Conservation (phyloP, 495 filamentous ascomycete species). For the Aspergillus conjunctus region DNA sequence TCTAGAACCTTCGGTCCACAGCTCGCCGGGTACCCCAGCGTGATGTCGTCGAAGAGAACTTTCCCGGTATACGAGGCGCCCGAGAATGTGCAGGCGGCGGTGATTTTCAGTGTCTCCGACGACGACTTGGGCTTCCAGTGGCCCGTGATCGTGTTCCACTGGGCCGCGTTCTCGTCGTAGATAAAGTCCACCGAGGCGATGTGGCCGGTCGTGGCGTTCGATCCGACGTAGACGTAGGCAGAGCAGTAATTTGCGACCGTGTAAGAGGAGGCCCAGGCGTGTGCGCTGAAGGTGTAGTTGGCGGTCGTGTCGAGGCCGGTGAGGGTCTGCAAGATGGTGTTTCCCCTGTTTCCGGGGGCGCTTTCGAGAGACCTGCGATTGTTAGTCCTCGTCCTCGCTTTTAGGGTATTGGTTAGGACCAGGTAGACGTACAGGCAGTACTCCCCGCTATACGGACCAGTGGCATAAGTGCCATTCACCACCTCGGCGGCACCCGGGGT, state of each 20-base stretch:
- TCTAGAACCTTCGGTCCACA: background rate
- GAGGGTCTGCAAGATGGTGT: background rate
- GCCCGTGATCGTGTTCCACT: background rate
- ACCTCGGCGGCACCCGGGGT: background rate
- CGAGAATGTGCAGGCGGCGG: background rate
- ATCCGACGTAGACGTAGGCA: constrained; percentile 2
- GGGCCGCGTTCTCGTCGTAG: background rate
- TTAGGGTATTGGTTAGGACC: background rate
- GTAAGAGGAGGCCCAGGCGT: background rate
- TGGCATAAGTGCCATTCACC: background rate
- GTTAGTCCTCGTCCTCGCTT: no score
- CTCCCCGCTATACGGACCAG: background rate
- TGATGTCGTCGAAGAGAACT: background rate
- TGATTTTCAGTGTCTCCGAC: background rate
- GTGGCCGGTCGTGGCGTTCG: background rate
- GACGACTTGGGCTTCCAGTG: background rate
- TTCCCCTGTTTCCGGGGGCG: constrained; percentile 2
- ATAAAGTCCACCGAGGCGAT: background rate
- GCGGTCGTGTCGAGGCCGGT: background rate
- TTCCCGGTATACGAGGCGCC: background rate
- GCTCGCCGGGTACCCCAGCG: background rate
- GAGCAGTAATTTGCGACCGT: background rate
- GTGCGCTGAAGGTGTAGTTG: background rate
- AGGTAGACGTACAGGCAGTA: background rate
- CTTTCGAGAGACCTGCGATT: background rate